phyloP scores from a whole-genome alignment of 768 basidiomycete genomes.

The Lactifluus subvellereus region DNA sequence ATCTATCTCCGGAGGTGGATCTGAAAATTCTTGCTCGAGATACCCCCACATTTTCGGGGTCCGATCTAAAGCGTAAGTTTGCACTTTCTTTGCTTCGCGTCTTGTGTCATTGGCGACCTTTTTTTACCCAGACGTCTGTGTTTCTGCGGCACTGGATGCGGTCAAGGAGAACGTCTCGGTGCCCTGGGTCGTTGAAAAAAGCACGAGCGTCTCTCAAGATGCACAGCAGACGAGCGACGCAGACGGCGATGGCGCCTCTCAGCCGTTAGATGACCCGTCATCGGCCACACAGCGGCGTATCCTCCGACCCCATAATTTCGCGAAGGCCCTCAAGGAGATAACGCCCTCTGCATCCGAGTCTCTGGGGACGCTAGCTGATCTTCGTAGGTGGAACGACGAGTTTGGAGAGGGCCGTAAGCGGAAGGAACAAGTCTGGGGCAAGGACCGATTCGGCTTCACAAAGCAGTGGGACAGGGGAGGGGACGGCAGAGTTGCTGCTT shows the following conservation, averaged over 20 bases:
- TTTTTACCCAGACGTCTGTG: constrained; percentile 66
- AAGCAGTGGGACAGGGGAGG: constrained; percentile 38
- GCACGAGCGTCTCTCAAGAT: background rate
- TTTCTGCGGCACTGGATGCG: constrained; percentile 85
- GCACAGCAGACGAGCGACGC: background rate
- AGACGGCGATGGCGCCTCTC: background rate
- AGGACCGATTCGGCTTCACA: constrained; percentile 82
- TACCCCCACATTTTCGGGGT: constrained; percentile 87
- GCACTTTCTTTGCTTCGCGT: background rate
- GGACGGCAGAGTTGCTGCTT: constrained; percentile 40
- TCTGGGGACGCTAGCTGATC: constrained; percentile 64
- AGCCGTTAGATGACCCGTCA: background rate
- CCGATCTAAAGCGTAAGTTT: constrained; percentile 85
- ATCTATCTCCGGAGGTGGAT: constrained; percentile 57
- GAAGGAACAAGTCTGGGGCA: constrained; percentile 77
- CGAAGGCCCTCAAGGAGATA: constrained; percentile 82
- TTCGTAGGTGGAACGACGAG: constrained; percentile 89
- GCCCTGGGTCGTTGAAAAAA: constrained; percentile 53
- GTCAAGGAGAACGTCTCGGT: constrained; percentile 80
- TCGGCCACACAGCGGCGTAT: constrained; percentile 31
- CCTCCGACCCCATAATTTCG: constrained; percentile 62
- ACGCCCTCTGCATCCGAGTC: constrained; percentile 84
- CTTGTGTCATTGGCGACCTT: background rate
- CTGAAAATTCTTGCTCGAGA: constrained; percentile 54
- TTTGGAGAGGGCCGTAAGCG: constrained; percentile 80